Evolutionary conservation across 2,329 filamentous ascomycete species (phyloP), one percentile per base, ranked within the genome.

Genomic region (Aspergillus bombycis): DNA sequence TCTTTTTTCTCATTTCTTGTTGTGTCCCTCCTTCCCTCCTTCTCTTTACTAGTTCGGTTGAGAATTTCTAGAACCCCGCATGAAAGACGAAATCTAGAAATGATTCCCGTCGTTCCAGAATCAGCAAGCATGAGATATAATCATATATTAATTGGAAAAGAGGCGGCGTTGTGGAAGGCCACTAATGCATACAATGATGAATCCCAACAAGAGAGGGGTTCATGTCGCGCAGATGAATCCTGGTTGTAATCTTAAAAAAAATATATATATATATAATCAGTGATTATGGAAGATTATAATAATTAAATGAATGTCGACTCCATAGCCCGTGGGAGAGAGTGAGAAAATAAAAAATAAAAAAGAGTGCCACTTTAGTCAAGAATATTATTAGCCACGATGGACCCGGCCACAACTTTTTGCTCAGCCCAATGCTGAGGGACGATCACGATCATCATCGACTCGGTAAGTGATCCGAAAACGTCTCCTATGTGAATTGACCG

Each of bases 221-320:
- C 68, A 72, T 74, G 72, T 74, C 71, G 69, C 72, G 73, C 72
- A 73, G 70, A 32, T 19, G 28, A 32, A 52, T 32, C 48, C 14
- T 52, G 48, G 28, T 21, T 50, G 48, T 52, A 52, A 41, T 48
- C 34, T 41, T 28, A 45, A n/a, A 48, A 57, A 32, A 68, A n/a
- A n/a, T n/a, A n/a, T n/a, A n/a, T n/a, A 64, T 58, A 69, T 67
- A 21, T 8, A 43, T 8, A 43, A 16, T 21, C 11, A 32, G 19
- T 52, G 5, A 52, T 28, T 50, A 30, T 30, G 46, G 23, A 28
- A 50, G 26, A n/a, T 21, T 7, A 52, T 32, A 9, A n/a, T 19
- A 21, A 48, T 48, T 26, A 26, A 45, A 11, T 23, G 43, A n/a
- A 11, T n/a, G 43, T n/a, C 26, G 26, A 10, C 23, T 28, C 21